Base-by-base conservation (phyloP, 2,329 filamentous ascomycete genomes). In the Lachnellula hyalina region DNA sequence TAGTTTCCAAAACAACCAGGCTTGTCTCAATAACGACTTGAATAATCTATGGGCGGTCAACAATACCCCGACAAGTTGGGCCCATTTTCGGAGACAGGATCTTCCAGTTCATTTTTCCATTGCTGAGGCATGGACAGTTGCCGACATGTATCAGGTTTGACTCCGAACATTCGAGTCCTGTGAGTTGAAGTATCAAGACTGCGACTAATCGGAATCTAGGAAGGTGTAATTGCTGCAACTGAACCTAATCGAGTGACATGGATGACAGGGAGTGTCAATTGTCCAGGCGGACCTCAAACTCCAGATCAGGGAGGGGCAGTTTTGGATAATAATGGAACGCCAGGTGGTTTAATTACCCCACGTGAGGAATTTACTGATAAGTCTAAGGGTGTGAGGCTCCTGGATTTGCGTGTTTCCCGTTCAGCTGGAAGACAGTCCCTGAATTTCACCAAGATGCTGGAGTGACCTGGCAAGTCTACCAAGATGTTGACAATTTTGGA, bases 11-110 rank as follows among this genome's bases (percentile, higher is more conserved):
- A 68, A 73, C 3, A 81, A 80, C 54, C 79, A 81, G 25, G 72
- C 71, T 0, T 75, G 77, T 4, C 70, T 75, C 47, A 80, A 81
- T 56, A 57, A 71, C 15, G 78, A 73, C 0, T 63, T 74, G 40
- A 81, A 81, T 58, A 72, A 81, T 51, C 72, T 74, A 19, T 82
- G 79, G 79, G 77, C 75, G 0, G 61, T 71, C 5, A 74, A 77
- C 35, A 80, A 81, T 45, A 80, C 77, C 0, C 74, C 78, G 0
- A 79, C 71, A 68, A 79, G 75, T 57, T 76, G 76, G 70, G 77
- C 74, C 0, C 76, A 79, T 62, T 73, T 75, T 58, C 77, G 74
- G 54, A 67, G 75, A 9, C 60, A 71, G 3, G 78, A 81, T 49
- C 67, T 81, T 15, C 78, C 78, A 0, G 72, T 77, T 19, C 78